A percentile compares a stretch with the other conserved stretches of the same genome.
phyloP scores from a whole-genome alignment of 768 basidiomycete species.

The Amanita phalloides region DNA sequence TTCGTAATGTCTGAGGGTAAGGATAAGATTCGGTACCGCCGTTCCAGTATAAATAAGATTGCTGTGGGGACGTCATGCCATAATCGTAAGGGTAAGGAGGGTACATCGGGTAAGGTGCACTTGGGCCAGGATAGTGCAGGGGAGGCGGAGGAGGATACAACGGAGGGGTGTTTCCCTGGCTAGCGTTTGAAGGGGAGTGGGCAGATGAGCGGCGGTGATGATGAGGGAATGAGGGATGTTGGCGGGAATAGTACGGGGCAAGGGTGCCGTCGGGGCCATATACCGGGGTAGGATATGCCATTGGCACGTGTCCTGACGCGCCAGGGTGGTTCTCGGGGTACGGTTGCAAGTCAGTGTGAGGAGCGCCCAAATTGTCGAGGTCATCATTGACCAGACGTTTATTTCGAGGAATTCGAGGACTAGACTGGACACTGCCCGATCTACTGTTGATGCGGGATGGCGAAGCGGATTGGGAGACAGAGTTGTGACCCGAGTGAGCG shows the following conservation, averaged over 20 bases:
- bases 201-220: conserved; percentile 5
- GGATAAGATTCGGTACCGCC: neutral
- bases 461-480: conserved; percentile 18
- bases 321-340: neutral
- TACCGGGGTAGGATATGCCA: conserved; percentile 8
- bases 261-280: conserved; percentile 7
- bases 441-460: conserved; percentile 36
- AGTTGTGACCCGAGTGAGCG: conserved; percentile 18
- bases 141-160: conserved; percentile 7
- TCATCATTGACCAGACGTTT: conserved; percentile 32
- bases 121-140: conserved; percentile 7
- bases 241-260: conserved; percentile 11
- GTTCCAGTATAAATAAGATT: conserved; percentile 3
- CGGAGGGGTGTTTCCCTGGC: conserved; percentile 5
- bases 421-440: conserved; percentile 37
- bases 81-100: conserved; percentile 12
- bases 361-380: neutral
- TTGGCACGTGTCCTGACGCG: conserved; percentile 1
- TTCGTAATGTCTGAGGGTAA: conserved; percentile 8
- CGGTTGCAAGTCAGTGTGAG: conserved; percentile 6
- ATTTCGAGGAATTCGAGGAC: conserved; percentile 31
- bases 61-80: conserved; percentile 7
- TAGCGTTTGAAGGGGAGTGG: conserved; percentile 6
- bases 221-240: conserved; percentile 4
- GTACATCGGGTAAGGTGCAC: conserved; percentile 8